Evolutionary conservation across 1,284 basidiomycete genomes (phyloP), one percentile per base, ranked within the genome.

Genomic region (Omphalotus olearius): DNA sequence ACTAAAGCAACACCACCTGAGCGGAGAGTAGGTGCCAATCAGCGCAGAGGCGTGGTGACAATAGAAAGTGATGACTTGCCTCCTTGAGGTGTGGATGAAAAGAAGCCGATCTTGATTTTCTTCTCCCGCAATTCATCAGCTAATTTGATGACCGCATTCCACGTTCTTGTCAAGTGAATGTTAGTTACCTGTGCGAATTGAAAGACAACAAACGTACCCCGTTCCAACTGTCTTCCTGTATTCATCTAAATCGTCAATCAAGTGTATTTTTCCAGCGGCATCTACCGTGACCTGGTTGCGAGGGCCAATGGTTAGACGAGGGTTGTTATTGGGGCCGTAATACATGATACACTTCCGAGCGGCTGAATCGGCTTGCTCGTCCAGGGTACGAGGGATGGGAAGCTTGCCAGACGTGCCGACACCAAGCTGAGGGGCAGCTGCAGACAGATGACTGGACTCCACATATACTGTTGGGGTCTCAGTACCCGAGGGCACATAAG

Each of bases 71-170:
- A 39, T 30, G 40, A 61, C 71, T 63, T 66, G 83, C 84, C 85
- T 76, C 91, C 91, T 72, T 93, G 91, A 6, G 91, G 91, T 6
- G 91, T 93, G 11, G 90, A 92, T 26, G 87, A 91, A 70, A 93
- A 93, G 78, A 93, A 93, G 33, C 84, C 85, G 55, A 93, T 87
- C 68, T 90, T 91, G 64, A 88, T 73, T 55, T 91, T 85, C 69
- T 87, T 89, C 66, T 88, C 82, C 51, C 83, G 82, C 41, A 93
- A 76, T 63, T 91, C 91, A 54, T 89, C 83, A 3, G 87, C 84
- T 45, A 92, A 81, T 61, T 88, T 88, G 66, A 71, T 78, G 51
- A 93, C 82, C 0, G 86, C 78, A 56, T 80, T 84, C 88, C 88
- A 91, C 4, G 88, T 90, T 48, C 74, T 77, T 14, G n/a, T 9